Evolutionary conservation across 331 rosid genomes (phyloP), one percentile per base, ranked within the genome.

Genomic region (Rosa hybrid): DNA sequence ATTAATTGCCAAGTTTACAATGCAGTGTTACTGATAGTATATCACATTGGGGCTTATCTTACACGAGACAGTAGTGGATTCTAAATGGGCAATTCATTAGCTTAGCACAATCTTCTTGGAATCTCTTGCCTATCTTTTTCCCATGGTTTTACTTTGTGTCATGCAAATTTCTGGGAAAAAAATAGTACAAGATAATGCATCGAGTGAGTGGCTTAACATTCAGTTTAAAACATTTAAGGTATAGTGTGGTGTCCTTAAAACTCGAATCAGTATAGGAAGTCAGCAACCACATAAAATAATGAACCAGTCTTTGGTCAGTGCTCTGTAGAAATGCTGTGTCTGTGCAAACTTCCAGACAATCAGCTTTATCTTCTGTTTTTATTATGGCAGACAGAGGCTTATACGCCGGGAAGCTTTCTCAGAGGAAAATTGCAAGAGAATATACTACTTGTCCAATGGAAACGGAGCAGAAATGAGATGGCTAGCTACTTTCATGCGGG

Each of bases 401-500:
- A 86, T 89, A 41, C 83, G 83, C 4, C 98, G 89, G 10, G 98
- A 93, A 86, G 89, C 79, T 70, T 93, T 93, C 89, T 81, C 98
- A 7, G 97, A 95, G 64, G 94, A 93, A 41, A 90, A 78, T 68
- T 95, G 99, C 96, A 93, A 90, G 89, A 95, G 88, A 81, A 49
- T 95, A 74, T 90, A 93, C 84, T 93, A 86, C 84, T 83, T 95
- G 78, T 80, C 93, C 38, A 91, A 91, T 77, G 98, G 98, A 83
- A 95, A 95, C 84, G 99, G 99, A 81, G 76, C 94, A 69, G 99
- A 95, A 86, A 89, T 95, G 85, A 90, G 99, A 86, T 88, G 91
- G 70, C 81, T 75, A 59, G 79, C 68, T 23, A 49, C 78, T 23
- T 41, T 42, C 56, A 11, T 30, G 34, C n/a, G 46, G 25, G 44